Conservation (phyloP, 306 rosid genomes). For the Medicago ruthenica region DNA sequence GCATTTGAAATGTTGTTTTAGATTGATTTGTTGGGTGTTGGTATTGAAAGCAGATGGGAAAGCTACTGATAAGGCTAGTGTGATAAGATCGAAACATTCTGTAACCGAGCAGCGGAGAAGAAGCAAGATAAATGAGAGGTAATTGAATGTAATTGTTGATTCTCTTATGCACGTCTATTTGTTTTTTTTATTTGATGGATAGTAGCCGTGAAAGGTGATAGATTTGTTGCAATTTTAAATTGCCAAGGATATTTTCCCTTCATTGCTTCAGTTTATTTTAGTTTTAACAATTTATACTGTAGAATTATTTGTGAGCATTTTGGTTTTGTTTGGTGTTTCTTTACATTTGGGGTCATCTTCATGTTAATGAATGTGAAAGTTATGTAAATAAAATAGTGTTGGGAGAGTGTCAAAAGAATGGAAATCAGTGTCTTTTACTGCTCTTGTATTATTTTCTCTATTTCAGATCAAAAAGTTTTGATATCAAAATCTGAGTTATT, state of each 20-base stretch:
- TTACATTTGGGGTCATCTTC: no score
- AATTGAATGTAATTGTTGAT: not conserved
- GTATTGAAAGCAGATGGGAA: constrained; percentile 66
- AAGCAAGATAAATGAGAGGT: constrained; percentile 99
- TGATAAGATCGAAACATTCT: constrained; percentile 86
- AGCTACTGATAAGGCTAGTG: constrained; percentile 83
- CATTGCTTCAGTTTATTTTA: no score
- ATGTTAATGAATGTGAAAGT: constrained; percentile 20
- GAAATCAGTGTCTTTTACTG: no score
- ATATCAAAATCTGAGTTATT: constrained; percentile 10
- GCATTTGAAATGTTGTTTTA: constrained; percentile 31
- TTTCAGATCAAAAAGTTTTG: no score
- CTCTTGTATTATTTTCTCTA: no score
- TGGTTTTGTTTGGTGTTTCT: no score
- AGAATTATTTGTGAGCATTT: not conserved
- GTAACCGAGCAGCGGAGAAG: constrained; percentile 99
- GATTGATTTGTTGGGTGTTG: constrained; percentile 37
- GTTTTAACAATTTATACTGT: constrained; percentile 3
- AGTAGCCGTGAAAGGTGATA: not conserved
- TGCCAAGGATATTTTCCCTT: no score
- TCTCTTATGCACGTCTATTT: not conserved
- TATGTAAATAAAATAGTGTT: constrained; percentile 3
- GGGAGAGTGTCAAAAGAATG: no score
- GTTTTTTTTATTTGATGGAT: not conserved
- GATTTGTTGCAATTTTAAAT: no score